Evolutionary conservation across 371 early-diverging fungal species (phyloP), one percentile per base, ranked within the genome.

Genomic region (Circinella minor): DNA sequence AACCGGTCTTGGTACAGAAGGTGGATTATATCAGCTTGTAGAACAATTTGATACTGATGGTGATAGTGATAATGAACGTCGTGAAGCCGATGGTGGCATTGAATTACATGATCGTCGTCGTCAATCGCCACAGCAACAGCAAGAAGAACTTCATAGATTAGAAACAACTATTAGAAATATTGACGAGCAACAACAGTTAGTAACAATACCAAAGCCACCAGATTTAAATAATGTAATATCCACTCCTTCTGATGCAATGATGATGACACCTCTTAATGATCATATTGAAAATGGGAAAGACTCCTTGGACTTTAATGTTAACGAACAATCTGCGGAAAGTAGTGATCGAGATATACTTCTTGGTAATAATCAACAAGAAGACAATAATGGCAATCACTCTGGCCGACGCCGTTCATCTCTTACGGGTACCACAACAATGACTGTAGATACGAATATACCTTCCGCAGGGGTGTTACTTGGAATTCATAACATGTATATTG

Each of bases 401-500:
- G 65, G 38, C 76, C 36, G 81, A 87, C 18, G 96, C 91, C 57
- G 55, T 90, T 92, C 67, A 74, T 93, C 11, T 11, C 43, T 3
- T 11, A 43, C 43, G 9, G 43, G 43, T 9, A 59, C 37, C 7
- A 18, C 67, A 57, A 47, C 67, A 57, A 47, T 34, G 46, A 43
- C 48, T 10, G 55, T 36, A 14, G 49, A 63, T n/a, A 27, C 17
- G 7, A n/a, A 62, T 43, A 27, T 38, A 37, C 48, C 84, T 0
- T 87, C 89, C 6, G 92, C 96, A 4, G 98, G 98, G 9, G 87
- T 92, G 4, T 78, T 96, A 4, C 79, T 98, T 14, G 98, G 98
- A 0, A 96, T 97, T 60, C 97, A 96, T 75, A 98, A 98, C 77
- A 90, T 96, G 77, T 96, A 93, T 70, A 91, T 98, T 68, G 96